Evolutionary conservation across 768 basidiomycete genomes (phyloP).

Genomic region (Dacryopinax spathularia): DNA sequence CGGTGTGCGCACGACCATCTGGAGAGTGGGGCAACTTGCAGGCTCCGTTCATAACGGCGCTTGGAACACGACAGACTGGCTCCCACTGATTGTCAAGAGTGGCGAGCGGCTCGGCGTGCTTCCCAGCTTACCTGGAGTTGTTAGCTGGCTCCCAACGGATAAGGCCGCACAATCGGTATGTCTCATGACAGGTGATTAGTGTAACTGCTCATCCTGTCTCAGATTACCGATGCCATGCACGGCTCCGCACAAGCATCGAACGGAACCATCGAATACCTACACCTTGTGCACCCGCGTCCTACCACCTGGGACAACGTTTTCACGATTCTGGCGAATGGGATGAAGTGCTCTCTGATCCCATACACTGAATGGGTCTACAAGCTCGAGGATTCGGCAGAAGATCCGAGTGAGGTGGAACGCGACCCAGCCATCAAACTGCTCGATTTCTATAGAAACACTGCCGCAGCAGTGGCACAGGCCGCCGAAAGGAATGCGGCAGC

Average conservation of each 20-base stretch:
- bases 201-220: background rate
- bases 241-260: background rate
- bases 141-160: background rate
- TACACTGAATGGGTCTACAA: slow-evolving; percentile 23
- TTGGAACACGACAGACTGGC: background rate
- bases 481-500: background rate
- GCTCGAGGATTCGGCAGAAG: slow-evolving; percentile 16
- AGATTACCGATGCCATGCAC: background rate
- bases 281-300: slow-evolving; percentile 30
- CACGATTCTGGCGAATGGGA: slow-evolving; percentile 12
- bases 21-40: background rate
- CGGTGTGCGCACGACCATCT: background rate
- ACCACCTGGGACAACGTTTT: slow-evolving; percentile 24
- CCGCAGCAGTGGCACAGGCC: background rate
- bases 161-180: background rate
- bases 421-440: slow-evolving; percentile 22
- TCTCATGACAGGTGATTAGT: background rate
- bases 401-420: background rate
- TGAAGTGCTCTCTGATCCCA: slow-evolving; percentile 21
- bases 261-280: slow-evolving; percentile 7
- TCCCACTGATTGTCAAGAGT: background rate
- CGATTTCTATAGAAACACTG: slow-evolving; percentile 21
- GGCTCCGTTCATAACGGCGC: background rate
- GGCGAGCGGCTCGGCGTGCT: background rate
- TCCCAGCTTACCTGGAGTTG: background rate